Evolutionary conservation across 2,329 filamentous ascomycete species (phyloP).

Genomic region (Spiromastix sp.): DNA sequence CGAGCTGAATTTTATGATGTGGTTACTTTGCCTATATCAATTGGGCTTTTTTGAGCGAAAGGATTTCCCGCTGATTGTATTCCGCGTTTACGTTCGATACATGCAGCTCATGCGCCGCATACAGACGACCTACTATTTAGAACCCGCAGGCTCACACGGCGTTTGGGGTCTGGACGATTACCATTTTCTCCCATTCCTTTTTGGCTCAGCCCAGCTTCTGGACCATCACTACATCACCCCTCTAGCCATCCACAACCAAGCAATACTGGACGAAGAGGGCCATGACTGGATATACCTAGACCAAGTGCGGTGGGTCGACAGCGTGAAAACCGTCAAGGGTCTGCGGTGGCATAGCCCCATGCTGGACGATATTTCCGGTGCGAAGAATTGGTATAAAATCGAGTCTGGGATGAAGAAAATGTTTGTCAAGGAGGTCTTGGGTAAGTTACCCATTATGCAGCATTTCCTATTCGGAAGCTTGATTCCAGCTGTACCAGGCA

Average conservation of each 20-base stretch:
- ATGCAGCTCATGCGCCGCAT: slow-evolving; percentile 76
- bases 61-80: slow-evolving; percentile 64
- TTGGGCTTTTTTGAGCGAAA: slow-evolving; percentile 51
- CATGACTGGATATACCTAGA: slow-evolving; percentile 81
- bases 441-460: slow-evolving; percentile 95
- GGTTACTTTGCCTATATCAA: slow-evolving; percentile 88
- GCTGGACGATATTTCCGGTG: slow-evolving; percentile 92
- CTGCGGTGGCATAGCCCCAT: slow-evolving; percentile 95
- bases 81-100: slow-evolving; percentile 73
- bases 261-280: slow-evolving; percentile 77
- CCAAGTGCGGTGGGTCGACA: slow-evolving; percentile 89
- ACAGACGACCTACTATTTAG: slow-evolving; percentile 89
- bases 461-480: slow-evolving; percentile 91
- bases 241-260: slow-evolving; percentile 73
- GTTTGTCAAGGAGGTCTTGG: slow-evolving; percentile 87
- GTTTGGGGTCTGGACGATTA: slow-evolving; percentile 98
- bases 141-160: slow-evolving; percentile 91
- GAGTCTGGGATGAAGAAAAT: slow-evolving; percentile 93
- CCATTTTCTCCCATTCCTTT: slow-evolving; percentile 90
- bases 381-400: slow-evolving; percentile 84
- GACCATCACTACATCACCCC: slow-evolving; percentile 73
- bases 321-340: slow-evolving; percentile 89
- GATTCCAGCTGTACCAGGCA: slow-evolving; percentile 67
- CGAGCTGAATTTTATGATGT: slow-evolving; percentile 93
- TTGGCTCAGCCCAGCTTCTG: slow-evolving; percentile 81